phyloP scores from a whole-genome alignment of 768 basidiomycete species.

The Phaeotremella skinneri region DNA sequence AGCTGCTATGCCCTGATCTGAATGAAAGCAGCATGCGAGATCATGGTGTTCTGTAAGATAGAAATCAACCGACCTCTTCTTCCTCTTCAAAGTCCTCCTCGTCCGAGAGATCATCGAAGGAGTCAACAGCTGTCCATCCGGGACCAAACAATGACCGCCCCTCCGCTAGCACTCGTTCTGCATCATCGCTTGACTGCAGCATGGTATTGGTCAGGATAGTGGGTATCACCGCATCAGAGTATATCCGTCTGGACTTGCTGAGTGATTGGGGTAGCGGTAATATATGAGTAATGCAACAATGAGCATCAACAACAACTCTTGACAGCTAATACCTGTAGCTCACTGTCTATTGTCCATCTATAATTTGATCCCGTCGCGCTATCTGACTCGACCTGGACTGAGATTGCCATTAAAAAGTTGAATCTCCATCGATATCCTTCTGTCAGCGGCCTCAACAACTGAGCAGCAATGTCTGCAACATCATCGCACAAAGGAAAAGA shows the following conservation, averaged over 20 bases:
- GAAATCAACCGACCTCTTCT: slow-evolving; percentile 63
- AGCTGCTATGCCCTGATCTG: no score
- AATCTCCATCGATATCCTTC: neutral
- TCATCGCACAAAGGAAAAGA: slow-evolving; percentile 36
- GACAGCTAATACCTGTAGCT: no score
- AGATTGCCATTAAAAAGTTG: no score
- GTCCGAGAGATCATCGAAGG: slow-evolving; percentile 64
- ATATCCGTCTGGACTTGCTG: no score
- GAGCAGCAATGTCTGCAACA: neutral
- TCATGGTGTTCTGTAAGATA: no score
- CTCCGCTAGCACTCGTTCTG: slow-evolving; percentile 24
- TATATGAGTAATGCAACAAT: no score
- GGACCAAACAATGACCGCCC: slow-evolving; percentile 58
- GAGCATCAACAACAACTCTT: neutral
- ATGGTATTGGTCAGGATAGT: neutral
- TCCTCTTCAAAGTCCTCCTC: slow-evolving; percentile 62
- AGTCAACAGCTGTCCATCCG: slow-evolving; percentile 68
- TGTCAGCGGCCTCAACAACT: neutral
- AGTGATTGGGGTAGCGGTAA: no score
- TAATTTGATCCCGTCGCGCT: neutral
- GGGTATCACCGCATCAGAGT: neutral
- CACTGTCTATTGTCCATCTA: neutral
- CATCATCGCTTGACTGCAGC: slow-evolving; percentile 24
- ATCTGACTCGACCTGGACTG: neutral
- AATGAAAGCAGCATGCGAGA: no score